Evolutionary conservation across 192 early-diverging fungal species (phyloP).

Genomic region (Physocladia obscura): DNA sequence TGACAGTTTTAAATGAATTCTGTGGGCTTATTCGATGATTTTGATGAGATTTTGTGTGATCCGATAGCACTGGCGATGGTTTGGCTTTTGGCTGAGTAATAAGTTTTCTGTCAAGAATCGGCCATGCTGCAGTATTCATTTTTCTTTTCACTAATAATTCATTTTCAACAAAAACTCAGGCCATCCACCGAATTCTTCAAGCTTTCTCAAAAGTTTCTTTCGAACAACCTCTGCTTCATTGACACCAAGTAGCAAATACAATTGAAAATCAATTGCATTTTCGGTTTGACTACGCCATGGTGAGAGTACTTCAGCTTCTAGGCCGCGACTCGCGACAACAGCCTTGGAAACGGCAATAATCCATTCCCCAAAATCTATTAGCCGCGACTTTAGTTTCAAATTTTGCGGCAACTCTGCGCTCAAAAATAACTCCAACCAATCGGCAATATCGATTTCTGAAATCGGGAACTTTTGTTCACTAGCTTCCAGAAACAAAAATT

Average conservation of each 20-base stretch:
- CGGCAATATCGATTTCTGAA: constrained; percentile 15
- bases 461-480: not conserved
- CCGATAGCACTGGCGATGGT: too few relatives aligned
- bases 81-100: too few relatives aligned
- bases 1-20: too few relatives aligned
- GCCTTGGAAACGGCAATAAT: not conserved
- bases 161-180: not conserved
- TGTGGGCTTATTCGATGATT: too few relatives aligned
- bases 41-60: too few relatives aligned
- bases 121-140: not conserved
- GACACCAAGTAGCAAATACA: constrained; percentile 11
- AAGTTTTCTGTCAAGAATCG: too few relatives aligned
- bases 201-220: not conserved
- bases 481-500: not conserved
- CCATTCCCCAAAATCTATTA: constrained; percentile 3
- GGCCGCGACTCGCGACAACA: not conserved
- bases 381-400: not conserved
- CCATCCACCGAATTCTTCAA: not conserved
- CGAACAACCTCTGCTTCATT: not conserved
- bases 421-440: constrained; percentile 1
- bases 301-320: not conserved
- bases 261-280: constrained; percentile 9
- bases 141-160: not conserved
- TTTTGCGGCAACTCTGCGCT: too few relatives aligned
- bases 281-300: constrained; percentile 17